Evolutionary conservation across 495 filamentous ascomycete genomes (phyloP).

Genomic region (Apodospora peruviana): DNA sequence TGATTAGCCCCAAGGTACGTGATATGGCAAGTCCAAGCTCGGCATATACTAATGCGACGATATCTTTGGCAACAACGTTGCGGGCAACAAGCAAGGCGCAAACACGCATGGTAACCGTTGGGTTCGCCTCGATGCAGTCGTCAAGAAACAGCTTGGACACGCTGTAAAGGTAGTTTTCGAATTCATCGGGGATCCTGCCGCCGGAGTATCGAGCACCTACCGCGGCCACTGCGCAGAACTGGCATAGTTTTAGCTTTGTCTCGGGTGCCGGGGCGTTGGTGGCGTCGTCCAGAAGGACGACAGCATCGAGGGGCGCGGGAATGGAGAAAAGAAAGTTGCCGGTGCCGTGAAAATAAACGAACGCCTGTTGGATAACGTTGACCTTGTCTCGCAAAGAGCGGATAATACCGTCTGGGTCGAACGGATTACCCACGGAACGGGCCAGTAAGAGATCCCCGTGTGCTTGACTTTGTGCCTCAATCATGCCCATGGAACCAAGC

Average conservation of each 20-base stretch:
- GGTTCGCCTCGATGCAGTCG: not conserved
- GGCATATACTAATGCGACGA: not conserved
- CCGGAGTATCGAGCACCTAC: not conserved
- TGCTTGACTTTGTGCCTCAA: too few species aligned
- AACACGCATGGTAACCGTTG: not conserved
- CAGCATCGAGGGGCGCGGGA: not conserved
- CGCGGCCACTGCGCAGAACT: not conserved
- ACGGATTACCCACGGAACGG: not conserved
- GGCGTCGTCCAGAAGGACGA: not conserved
- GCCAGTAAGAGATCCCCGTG: too few species aligned
- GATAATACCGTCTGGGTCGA: not conserved
- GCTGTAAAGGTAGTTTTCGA: not conserved
- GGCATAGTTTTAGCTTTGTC: not conserved
- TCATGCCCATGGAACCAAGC: too few species aligned
- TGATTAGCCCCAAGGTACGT: not conserved
- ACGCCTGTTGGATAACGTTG: not conserved
- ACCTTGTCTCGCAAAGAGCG: not conserved
- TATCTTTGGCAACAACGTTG: not conserved
- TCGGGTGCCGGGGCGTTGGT: not conserved
- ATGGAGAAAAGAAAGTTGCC: not conserved
- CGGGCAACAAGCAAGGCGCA: not conserved
- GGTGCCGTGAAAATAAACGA: not conserved
- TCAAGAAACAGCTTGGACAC: not conserved
- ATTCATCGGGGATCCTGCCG: not conserved
- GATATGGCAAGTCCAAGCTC: not conserved